Conservation (phyloP, 345 rosid species). For the Boechera retrofracta region DNA sequence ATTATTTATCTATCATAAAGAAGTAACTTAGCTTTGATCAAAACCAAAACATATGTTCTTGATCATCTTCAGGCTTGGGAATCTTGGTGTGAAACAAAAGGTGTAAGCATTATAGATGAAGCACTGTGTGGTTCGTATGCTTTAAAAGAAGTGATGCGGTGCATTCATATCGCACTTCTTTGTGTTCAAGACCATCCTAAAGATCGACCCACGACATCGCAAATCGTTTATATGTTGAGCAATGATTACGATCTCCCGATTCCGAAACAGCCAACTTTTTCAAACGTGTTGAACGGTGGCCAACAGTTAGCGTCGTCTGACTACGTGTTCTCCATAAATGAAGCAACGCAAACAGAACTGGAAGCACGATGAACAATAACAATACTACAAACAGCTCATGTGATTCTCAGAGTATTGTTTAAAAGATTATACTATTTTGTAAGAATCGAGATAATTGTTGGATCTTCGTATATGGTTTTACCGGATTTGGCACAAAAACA, state of each 20-base stretch:
- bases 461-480: no score
- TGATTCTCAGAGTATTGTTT: background rate
- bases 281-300: background rate
- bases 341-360: background rate
- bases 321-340: background rate
- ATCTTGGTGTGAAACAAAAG: background rate
- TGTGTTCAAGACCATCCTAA: constrained; percentile 18
- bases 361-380: background rate
- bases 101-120: constrained; percentile 10
- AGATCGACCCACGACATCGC: background rate
- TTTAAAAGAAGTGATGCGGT: background rate
- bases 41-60: background rate
- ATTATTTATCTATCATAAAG: background rate
- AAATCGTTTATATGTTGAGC: constrained; percentile 14
- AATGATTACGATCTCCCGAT: background rate
- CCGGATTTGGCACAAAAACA: background rate
- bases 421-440: background rate
- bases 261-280: constrained; percentile 2
- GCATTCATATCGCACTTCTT: constrained; percentile 3
- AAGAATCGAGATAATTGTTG: no score
- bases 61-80: constrained; percentile 6
- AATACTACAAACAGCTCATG: background rate
- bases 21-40: background rate
- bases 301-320: background rate
- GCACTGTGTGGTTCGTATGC: background rate